These are phyloP conservation scores for Komagataella ulmi DNA, from an alignment of 805 yeast genomes.

Conservation along the genomic window DNA sequence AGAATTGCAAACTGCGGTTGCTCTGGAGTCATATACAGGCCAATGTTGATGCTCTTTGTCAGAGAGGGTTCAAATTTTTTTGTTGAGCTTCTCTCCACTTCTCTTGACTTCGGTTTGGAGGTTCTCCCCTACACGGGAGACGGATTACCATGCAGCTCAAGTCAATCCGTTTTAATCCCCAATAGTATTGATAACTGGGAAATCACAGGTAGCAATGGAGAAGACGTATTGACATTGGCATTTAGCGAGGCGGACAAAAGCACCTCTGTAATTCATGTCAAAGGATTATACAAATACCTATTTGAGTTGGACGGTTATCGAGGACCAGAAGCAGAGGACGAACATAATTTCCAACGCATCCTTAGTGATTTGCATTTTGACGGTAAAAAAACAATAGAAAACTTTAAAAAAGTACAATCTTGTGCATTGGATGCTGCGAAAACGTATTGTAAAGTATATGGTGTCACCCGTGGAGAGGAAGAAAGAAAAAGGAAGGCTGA, in stretches of 20 bases:
- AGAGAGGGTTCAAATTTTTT: conserved; percentile 4
- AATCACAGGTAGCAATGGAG: background rate
- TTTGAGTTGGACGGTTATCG: background rate
- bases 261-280: conserved; percentile 19
- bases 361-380: conserved; percentile 34
- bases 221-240: conserved; percentile 20
- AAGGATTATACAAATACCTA: conserved; percentile 15
- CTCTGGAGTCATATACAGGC: conserved; percentile 23
- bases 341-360: conserved; percentile 15
- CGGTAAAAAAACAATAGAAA: conserved; percentile 30
- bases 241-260: conserved; percentile 23
- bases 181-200: conserved; percentile 21
- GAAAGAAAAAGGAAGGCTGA: conserved; percentile 4
- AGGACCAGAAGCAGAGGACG: background rate
- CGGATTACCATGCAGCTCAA: conserved; percentile 5
- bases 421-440: conserved; percentile 72
- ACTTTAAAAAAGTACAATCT: conserved; percentile 33
- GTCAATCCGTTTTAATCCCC: conserved; percentile 20
- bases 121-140: conserved; percentile 9
- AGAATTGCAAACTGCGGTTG: conserved; percentile 24
- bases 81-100: conserved; percentile 4
- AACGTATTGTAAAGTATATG: conserved; percentile 51
- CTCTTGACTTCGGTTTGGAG: conserved; percentile 11
- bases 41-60: conserved; percentile 18
- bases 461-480: conserved; percentile 6